These are phyloP conservation scores for Malassezia equina DNA, from an alignment of 1,284 basidiomycete species.

Conservation along the genomic window DNA sequence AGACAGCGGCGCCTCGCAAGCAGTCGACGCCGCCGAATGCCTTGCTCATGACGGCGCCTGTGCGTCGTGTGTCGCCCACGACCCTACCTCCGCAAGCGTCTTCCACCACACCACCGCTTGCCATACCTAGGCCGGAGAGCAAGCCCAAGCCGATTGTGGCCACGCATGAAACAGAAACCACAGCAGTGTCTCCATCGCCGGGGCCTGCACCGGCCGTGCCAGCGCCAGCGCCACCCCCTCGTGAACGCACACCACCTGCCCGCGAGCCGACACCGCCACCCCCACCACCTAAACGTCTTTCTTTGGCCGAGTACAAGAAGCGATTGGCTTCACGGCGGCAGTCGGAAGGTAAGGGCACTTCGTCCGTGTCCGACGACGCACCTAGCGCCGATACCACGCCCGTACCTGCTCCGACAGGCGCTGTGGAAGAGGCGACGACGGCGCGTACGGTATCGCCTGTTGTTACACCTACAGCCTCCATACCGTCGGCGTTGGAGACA, in stretches of 20 bases:
- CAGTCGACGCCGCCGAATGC: neutral
- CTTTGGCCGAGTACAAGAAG: constrained; percentile 44
- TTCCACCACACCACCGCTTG: neutral
- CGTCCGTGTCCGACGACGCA: neutral
- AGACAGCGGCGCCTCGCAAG: neutral
- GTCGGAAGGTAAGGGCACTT: constrained; percentile 9
- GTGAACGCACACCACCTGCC: neutral
- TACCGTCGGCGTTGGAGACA: neutral
- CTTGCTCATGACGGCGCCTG: neutral
- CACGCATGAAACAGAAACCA: neutral
- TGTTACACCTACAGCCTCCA: constrained; percentile 3
- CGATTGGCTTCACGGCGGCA: constrained; percentile 37
- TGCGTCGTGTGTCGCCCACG: neutral
- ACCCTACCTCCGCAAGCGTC: neutral
- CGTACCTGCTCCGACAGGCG: neutral
- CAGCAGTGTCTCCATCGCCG: neutral
- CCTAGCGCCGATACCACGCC: neutral
- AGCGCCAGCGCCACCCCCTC: neutral
- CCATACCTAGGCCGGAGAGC: neutral
- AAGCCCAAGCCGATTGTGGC: neutral
- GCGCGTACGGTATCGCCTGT: constrained; percentile 15
- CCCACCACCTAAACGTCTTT: constrained; percentile 34
- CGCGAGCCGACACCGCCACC: constrained; percentile 14
- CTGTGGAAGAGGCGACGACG: neutral
- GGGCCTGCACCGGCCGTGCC: neutral